Percentiles rank a stretch among this genome's conserved stretches.
Conservation (phyloP, 1,284 basidiomycete species). For the Chalciporus sp. region DNA sequence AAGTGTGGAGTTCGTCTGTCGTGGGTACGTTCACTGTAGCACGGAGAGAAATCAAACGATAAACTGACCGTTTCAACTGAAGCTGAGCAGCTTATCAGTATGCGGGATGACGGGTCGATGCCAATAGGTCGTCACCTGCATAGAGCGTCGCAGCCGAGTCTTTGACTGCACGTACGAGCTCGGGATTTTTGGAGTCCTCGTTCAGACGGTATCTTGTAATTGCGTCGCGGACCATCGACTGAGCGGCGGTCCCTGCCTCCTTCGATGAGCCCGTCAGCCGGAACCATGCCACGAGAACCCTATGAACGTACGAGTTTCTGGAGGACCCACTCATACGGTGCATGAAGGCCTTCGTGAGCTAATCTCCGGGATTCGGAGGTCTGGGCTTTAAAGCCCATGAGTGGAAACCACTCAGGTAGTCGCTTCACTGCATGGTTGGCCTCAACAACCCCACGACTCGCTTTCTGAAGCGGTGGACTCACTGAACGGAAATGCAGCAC, state of each 20-base stretch:
- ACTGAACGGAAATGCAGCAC: too few relatives aligned
- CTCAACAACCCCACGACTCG: too few relatives aligned
- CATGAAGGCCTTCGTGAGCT: constrained; percentile 8
- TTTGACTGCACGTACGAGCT: constrained; percentile 10
- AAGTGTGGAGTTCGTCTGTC: constrained; percentile 18
- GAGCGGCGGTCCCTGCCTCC: constrained; percentile 12
- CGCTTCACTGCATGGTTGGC: constrained; percentile 3
- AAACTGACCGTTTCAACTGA: constrained; percentile 23
- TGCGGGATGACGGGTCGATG: too few relatives aligned
- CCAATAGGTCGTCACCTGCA: too few relatives aligned
- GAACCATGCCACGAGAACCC: too few relatives aligned
- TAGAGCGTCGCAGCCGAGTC: too few relatives aligned
- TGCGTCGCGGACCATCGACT: constrained; percentile 23
- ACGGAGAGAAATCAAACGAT: neutral
- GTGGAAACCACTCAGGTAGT: constrained; percentile 15
- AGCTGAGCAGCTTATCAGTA: too few relatives aligned
- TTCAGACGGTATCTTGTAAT: constrained; percentile 12
- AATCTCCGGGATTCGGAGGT: constrained; percentile 13
- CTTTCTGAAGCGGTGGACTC: too few relatives aligned
- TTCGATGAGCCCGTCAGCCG: too few relatives aligned
- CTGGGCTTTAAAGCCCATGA: constrained; percentile 18
- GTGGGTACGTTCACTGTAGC: neutral
- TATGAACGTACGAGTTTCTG: constrained; percentile 8
- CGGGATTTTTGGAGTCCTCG: constrained; percentile 7
- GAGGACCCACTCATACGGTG: constrained; percentile 15